Evolutionary conservation across 169 alveolate species (phyloP), one percentile per base, ranked within the genome.

Genomic region (Cystoisospora suis): DNA sequence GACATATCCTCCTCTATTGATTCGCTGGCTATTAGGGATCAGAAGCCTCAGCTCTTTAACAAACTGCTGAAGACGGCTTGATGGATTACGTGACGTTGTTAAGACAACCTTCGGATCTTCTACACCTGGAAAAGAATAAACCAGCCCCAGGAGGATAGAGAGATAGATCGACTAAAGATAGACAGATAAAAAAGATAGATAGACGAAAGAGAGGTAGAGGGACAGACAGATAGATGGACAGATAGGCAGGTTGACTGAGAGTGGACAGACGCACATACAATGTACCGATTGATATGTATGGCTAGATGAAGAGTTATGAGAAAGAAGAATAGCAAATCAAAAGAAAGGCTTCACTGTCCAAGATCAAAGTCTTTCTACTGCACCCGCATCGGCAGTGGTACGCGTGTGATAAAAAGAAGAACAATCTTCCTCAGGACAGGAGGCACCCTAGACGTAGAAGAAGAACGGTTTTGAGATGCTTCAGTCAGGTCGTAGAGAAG

Each of bases 71-170:
- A 99, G 94, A 89, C 99, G 93, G 29, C 98, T 93, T 34, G 99
- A 96, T 29, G 99, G 99, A 72, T 95, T 96, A 79, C 99, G 94
- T 44, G 99, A 96, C 36, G 99, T 98, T 79, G 99, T 99, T 29
- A 99, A 94, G 88, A 98, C 93, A 61, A 99, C 97, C 93, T 96
- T 97, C 40, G 99, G 99, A 56, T 98, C 98, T 83, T 96, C 95
- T 49, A 96, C 93, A 44, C 99, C 98, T 56, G 98, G 95, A 27
- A 23, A 44, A 17, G 9, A n/a, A 23, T 53, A 36, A 9, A 72
- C 47, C 12, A 23, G 7, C 12, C 20, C 44, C 12, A 5, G 56
- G 15, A 23, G 6, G 40, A 32, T 53, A n/a, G 44, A 72, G 49
- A 72, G 12, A 29, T 7, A 5, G n/a, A 29, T 9, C 83, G 20